phyloP scores from a whole-genome alignment of 345 rosid genomes.

The Populus alba region DNA sequence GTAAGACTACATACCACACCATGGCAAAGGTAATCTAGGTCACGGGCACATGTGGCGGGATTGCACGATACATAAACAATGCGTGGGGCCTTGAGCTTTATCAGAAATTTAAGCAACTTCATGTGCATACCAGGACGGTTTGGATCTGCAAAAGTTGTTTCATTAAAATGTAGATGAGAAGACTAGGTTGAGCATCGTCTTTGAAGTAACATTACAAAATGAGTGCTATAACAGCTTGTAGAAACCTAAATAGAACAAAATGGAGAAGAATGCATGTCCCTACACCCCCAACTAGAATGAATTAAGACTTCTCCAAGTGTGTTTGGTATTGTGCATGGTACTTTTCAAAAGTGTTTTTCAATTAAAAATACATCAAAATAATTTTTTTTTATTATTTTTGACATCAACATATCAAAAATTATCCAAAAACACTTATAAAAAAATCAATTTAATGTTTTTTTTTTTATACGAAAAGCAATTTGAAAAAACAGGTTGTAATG shows the following conservation, averaged over 20 bases:
- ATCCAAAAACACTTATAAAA: too few relatives aligned
- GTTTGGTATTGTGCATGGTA: too few relatives aligned
- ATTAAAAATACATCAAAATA: too few relatives aligned
- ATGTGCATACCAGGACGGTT: constrained; percentile 96
- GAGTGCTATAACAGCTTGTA: not conserved
- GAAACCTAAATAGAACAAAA: not conserved
- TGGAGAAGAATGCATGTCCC: not conserved
- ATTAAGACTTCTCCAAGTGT: not conserved
- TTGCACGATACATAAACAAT: constrained; percentile 88
- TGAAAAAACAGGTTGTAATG: too few relatives aligned
- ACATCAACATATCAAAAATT: too few relatives aligned
- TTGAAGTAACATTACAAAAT: not conserved
- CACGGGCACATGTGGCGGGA: constrained; percentile 91
- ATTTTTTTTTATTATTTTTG: too few relatives aligned
- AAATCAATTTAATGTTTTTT: too few relatives aligned
- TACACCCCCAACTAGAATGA: not conserved
- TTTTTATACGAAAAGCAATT: too few relatives aligned
- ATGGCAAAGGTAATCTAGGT: constrained; percentile 93
- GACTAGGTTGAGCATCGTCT: not conserved
- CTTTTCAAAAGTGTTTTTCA: too few relatives aligned
- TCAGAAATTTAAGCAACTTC: constrained; percentile 83
- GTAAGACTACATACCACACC: constrained; percentile 54
- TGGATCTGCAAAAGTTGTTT: constrained; percentile 59
- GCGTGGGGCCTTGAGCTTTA: constrained; percentile 71
- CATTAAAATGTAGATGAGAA: not conserved